phyloP scores from a whole-genome alignment of 371 early-diverging fungal species.

The Funneliformis caledonium region DNA sequence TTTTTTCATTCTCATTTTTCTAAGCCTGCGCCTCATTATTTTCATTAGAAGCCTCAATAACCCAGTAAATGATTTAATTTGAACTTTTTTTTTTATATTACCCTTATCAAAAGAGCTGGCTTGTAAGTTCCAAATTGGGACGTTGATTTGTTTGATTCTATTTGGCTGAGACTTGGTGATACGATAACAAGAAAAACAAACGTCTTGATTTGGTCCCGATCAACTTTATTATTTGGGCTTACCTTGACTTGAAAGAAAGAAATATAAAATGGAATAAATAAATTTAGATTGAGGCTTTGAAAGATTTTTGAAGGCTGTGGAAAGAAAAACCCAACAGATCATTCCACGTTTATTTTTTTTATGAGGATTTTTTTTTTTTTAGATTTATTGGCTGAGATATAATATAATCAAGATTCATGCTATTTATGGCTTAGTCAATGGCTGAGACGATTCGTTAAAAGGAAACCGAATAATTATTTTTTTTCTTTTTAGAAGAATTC shows the following conservation, averaged over 20 bases:
- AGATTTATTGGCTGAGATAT: not conserved
- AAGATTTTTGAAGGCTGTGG: not conserved
- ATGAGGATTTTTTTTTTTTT: no score
- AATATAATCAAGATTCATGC: not conserved
- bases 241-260: not conserved
- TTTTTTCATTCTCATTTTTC: not conserved
- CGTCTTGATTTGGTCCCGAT: not conserved
- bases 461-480: not conserved
- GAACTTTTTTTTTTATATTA: no score
- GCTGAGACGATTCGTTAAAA: not conserved
- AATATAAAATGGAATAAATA: no score
- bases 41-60: not conserved
- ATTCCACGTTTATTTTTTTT: not conserved
- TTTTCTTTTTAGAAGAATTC: no score
- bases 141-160: not conserved
- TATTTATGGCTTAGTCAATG: not conserved
- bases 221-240: not conserved
- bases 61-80: not conserved
- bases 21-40: not conserved
- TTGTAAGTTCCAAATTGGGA: not conserved
- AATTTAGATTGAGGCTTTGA: not conserved
- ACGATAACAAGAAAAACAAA: not conserved
- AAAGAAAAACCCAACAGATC: not conserved
- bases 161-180: not conserved
- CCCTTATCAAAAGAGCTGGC: not conserved